Evolutionary conservation across 805 yeast genomes (phyloP).

Genomic region (Wickerhamiella dianesei): DNA sequence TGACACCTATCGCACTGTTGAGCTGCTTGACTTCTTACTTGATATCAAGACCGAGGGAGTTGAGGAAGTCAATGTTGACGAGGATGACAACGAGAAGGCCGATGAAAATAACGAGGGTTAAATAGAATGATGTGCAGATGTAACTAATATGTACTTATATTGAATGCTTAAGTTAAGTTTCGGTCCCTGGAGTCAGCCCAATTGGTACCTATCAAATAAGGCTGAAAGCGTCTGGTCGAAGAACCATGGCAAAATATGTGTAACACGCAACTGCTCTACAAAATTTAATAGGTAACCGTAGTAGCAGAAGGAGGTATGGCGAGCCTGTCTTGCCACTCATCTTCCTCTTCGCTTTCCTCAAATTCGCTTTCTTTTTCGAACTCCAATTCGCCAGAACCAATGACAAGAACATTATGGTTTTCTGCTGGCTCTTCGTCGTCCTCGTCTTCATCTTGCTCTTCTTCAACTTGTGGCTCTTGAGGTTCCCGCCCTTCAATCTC

Average conservation of each 20-base stretch:
- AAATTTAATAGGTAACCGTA: neutral
- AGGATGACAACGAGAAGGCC: conserved; percentile 22
- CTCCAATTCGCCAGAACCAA: conserved; percentile 18
- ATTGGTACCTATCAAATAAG: too few species aligned
- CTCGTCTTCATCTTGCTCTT: conserved; percentile 18
- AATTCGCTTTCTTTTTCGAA: conserved; percentile 7
- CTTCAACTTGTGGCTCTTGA: conserved; percentile 18
- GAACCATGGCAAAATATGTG: too few species aligned
- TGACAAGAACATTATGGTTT: conserved; percentile 13
- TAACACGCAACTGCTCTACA: too few species aligned
- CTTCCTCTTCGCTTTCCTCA: conserved; percentile 8
- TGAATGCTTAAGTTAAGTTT: too few species aligned
- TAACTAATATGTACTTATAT: neutral
- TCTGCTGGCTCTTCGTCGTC: conserved; percentile 17
- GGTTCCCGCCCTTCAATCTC: conserved; percentile 36
- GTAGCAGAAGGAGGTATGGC: neutral
- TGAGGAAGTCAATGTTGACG: conserved; percentile 18
- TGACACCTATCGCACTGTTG: conserved; percentile 62
- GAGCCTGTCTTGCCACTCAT: conserved; percentile 3
- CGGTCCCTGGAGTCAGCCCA: too few species aligned
- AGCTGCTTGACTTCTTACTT: conserved; percentile 42
- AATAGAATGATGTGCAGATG: neutral
- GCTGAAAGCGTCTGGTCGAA: too few species aligned
- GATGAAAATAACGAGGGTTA: conserved; percentile 23
- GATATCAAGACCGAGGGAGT: conserved; percentile 19